Evolutionary conservation across 2,329 filamentous ascomycete genomes (phyloP).

Genomic region (Lasiodiplodia gonubiensis): DNA sequence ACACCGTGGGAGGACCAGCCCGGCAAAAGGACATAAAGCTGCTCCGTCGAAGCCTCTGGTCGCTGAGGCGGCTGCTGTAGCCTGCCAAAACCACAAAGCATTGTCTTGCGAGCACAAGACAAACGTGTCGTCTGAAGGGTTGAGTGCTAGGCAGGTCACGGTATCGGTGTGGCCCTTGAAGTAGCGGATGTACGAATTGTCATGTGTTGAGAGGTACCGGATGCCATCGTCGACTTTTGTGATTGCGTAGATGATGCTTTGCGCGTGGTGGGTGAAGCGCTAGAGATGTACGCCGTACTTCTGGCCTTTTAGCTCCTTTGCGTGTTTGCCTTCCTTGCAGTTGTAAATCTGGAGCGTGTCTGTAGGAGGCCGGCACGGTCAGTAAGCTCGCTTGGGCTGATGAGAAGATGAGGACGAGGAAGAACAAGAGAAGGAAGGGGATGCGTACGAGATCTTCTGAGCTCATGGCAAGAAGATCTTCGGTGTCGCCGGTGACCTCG

Average conservation of each 20-base stretch:
- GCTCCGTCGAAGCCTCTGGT: too few species aligned
- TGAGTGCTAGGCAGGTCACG: constrained; percentile 83
- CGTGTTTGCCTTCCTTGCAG: constrained; percentile 84
- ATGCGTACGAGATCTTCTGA: too few species aligned
- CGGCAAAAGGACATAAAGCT: too few species aligned
- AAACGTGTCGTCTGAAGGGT: constrained; percentile 87
- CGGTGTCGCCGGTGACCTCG: too few species aligned
- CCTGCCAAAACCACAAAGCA: constrained; percentile 90
- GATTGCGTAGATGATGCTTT: constrained; percentile 92
- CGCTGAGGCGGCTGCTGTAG: too few species aligned
- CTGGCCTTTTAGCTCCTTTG: constrained; percentile 89
- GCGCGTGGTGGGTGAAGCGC: constrained; percentile 89
- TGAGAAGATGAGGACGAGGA: too few species aligned
- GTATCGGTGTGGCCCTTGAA: constrained; percentile 87
- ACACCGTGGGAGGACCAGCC: too few species aligned
- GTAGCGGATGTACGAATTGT: constrained; percentile 95
- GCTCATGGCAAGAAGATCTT: too few species aligned
- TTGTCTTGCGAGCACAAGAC: constrained; percentile 91
- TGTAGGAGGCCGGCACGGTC: too few species aligned
- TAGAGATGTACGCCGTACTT: constrained; percentile 97
- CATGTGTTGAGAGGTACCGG: constrained; percentile 86
- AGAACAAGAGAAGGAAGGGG: too few species aligned
- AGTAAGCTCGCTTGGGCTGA: too few species aligned
- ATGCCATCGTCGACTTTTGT: constrained; percentile 94
- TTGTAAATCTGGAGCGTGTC: constrained; percentile 97